These are phyloP conservation scores for Arctium lappa DNA, from an alignment of 129 eudicot species.

Conservation along the genomic window DNA sequence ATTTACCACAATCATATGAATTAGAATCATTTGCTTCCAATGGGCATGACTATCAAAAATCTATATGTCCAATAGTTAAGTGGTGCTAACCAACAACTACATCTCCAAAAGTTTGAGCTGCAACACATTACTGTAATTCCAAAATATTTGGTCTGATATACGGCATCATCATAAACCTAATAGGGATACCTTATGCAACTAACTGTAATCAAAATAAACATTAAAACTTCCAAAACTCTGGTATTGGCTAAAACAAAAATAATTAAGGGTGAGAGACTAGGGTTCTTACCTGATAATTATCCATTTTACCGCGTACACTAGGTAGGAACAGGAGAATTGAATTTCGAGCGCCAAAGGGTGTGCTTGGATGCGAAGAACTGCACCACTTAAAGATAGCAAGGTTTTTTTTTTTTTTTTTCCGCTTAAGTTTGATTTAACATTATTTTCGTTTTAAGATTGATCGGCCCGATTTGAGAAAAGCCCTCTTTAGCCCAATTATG, in stretches of 20 bases:
- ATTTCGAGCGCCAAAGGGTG: slow-evolving; percentile 26
- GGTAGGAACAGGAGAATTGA: not conserved
- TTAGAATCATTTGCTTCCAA: not conserved
- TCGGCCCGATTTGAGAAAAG: slow-evolving; percentile 5
- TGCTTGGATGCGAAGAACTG: not conserved
- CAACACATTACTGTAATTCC: not conserved
- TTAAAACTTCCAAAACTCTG: not conserved
- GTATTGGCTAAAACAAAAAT: not conserved
- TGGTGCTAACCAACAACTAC: not conserved
- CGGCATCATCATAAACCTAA: slow-evolving; percentile 10
- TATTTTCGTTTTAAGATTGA: not conserved
- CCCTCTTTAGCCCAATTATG: not conserved
- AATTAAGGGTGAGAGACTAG: slow-evolving; percentile 1
- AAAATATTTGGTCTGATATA: not conserved
- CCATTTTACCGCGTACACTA: slow-evolving; percentile 7
- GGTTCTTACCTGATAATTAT: slow-evolving; percentile 18
- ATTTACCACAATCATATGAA: not conserved
- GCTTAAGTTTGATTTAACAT: not conserved
- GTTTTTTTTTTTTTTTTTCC: not conserved
- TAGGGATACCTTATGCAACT: not conserved
- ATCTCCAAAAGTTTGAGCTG: not conserved
- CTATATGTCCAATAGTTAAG: not conserved
- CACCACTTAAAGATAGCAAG: not conserved
- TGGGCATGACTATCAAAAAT: not conserved
- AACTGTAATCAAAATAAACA: not conserved